Evolutionary conservation across 805 yeast genomes (phyloP).

Genomic region (Starmerella floricola): DNA sequence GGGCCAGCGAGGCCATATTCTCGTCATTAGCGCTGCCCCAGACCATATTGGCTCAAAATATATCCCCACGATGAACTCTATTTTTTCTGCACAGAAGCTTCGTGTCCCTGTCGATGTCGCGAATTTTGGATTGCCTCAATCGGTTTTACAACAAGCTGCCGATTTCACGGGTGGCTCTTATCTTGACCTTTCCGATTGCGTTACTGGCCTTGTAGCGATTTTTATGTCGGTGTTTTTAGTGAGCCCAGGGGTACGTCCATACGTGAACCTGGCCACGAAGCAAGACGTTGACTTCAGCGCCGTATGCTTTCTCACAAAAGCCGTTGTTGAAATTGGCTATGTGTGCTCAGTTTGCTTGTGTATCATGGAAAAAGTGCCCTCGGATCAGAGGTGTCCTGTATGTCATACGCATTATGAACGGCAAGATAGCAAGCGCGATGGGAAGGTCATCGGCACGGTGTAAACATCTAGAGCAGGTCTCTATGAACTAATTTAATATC

Average conservation of each 20-base stretch:
- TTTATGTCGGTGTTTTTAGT: conserved; percentile 69
- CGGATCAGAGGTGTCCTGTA: conserved; percentile 62
- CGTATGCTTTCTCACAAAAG: conserved; percentile 83
- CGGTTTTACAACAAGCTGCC: conserved; percentile 87
- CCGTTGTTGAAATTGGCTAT: conserved; percentile 81
- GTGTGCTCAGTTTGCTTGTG: conserved; percentile 94
- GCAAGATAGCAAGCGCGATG: no score
- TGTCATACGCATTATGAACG: conserved; percentile 62
- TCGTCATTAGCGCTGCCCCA: conserved; percentile 47
- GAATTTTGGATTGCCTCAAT: conserved; percentile 57
- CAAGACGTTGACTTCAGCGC: conserved; percentile 87
- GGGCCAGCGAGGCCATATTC: conserved; percentile 49
- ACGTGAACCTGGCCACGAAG: conserved; percentile 68
- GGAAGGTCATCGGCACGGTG: background rate
- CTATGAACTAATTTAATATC: no score
- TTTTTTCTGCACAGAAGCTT: conserved; percentile 85
- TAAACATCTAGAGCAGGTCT: no score
- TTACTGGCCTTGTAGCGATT: conserved; percentile 66
- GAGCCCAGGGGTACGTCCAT: conserved; percentile 71
- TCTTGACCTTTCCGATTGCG: conserved; percentile 48
- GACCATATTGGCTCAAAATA: conserved; percentile 71
- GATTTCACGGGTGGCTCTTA: conserved; percentile 92
- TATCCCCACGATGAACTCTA: conserved; percentile 87
- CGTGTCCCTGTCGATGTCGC: conserved; percentile 83
- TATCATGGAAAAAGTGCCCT: conserved; percentile 41